Conservation (phyloP, 331 rosid genomes). For the Quercus lobata region DNA sequence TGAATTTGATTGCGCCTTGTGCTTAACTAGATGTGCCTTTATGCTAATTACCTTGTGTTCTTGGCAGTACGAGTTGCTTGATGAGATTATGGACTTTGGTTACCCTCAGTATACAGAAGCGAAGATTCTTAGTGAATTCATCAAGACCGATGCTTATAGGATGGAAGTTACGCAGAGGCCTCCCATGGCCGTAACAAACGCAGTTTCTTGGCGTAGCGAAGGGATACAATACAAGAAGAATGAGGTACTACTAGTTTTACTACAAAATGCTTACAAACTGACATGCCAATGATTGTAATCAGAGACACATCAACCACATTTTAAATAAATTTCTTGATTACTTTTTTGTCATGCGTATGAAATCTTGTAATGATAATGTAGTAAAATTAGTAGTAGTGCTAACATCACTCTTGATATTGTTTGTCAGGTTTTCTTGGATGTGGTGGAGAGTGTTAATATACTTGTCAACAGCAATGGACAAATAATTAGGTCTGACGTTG, state of each 20-base stretch:
- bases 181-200: slow-evolving; percentile 99
- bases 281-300: no score
- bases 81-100: slow-evolving; percentile 98
- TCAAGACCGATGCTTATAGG: slow-evolving; percentile 98
- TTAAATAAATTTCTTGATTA: no score
- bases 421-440: slow-evolving; percentile 94
- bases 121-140: slow-evolving; percentile 91
- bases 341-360: no score
- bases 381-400: no score
- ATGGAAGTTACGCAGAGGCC: slow-evolving; percentile 98
- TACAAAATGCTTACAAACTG: no score
- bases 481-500: slow-evolving; percentile 95
- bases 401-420: background rate
- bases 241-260: slow-evolving; percentile 44
- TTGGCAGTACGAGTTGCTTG: slow-evolving; percentile 88
- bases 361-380: no score
- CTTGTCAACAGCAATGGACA: slow-evolving; percentile 99
- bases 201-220: slow-evolving; percentile 99
- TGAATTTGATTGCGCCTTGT: background rate
- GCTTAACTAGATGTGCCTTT: background rate
- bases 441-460: slow-evolving; percentile 98
- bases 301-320: no score
- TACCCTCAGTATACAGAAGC: slow-evolving; percentile 98
- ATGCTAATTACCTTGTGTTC: slow-evolving; percentile 11
- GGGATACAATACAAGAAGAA: slow-evolving; percentile 94